These are phyloP conservation scores for Lepidium didymum DNA, from an alignment of 345 rosid species.

Conservation along the genomic window DNA sequence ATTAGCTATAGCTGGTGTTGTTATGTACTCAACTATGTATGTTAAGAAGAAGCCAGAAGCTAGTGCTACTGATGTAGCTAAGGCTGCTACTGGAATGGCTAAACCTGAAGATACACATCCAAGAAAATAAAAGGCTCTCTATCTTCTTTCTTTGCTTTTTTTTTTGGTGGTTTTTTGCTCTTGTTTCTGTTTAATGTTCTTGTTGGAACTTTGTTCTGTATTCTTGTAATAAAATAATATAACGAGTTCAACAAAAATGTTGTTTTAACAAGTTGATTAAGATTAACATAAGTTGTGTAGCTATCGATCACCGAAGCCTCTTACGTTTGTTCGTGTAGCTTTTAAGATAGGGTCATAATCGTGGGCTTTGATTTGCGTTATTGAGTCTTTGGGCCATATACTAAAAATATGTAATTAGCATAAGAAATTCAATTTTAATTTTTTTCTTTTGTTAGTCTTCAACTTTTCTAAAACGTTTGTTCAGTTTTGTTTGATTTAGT, in stretches of 20 bases:
- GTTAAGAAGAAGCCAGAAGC: conserved; percentile 57
- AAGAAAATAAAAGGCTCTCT: conserved; percentile 29
- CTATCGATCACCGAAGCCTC: not conserved
- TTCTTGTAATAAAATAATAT: conserved; percentile 4
- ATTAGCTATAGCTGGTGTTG: conserved; percentile 38
- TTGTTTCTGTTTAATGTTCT: conserved; percentile 4
- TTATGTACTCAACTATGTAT: conserved; percentile 45
- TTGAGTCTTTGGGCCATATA: not conserved
- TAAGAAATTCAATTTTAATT: not conserved
- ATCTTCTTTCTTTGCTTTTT: not conserved
- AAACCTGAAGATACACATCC: conserved; percentile 52
- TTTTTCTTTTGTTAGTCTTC: not conserved
- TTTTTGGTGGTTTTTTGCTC: not conserved
- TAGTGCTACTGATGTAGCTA: conserved; percentile 43
- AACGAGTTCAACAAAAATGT: not conserved
- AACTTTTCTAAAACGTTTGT: not conserved
- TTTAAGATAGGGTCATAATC: not conserved
- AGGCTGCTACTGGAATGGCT: conserved; percentile 37
- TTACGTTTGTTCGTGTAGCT: not conserved
- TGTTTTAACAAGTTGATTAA: not conserved
- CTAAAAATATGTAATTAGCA: not conserved
- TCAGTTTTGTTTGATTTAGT: no score
- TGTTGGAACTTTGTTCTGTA: not conserved
- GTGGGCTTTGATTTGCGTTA: not conserved
- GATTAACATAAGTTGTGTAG: not conserved